Percentiles rank a stretch among this genome's conserved stretches.
Conservation (phyloP, 768 basidiomycete species). For the Kwoniella heveanensis region DNA sequence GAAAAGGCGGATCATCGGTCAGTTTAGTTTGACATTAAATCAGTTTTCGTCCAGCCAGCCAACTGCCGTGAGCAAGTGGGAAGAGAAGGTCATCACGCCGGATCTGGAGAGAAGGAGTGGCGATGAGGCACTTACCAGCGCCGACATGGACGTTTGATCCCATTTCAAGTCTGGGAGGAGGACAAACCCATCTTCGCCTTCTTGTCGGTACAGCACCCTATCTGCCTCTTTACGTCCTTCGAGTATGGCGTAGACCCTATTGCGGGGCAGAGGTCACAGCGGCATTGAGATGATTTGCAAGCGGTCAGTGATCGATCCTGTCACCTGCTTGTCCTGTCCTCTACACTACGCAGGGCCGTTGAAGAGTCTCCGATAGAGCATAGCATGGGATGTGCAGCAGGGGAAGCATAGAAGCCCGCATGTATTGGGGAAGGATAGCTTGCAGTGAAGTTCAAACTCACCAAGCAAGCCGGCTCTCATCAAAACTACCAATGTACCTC, state of each 20-base stretch:
- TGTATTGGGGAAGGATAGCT: neutral
- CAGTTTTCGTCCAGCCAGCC: too few relatives aligned
- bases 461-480: slow-evolving; percentile 79
- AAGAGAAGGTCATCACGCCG: too few relatives aligned
- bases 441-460: slow-evolving; percentile 50
- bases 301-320: too few relatives aligned
- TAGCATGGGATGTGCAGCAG: too few relatives aligned
- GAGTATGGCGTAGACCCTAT: slow-evolving; percentile 84
- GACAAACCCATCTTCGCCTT: slow-evolving; percentile 64
- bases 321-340: too few relatives aligned
- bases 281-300: too few relatives aligned
- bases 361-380: too few relatives aligned
- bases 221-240: slow-evolving; percentile 73
- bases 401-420: too few relatives aligned
- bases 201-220: slow-evolving; percentile 67
- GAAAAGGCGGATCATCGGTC: too few relatives aligned
- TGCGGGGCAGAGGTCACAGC: neutral
- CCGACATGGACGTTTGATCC: slow-evolving; percentile 73
- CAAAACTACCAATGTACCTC: slow-evolving; percentile 78
- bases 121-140: slow-evolving; percentile 59
- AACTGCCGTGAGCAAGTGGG: too few relatives aligned
- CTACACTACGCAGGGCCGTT: neutral
- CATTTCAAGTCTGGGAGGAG: slow-evolving; percentile 97
- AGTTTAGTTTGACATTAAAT: too few relatives aligned
- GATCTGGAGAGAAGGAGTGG: too few relatives aligned